Evolutionary conservation across 345 rosid genomes (phyloP), one percentile per base, ranked within the genome.

Genomic region (Citrus sinensis): DNA sequence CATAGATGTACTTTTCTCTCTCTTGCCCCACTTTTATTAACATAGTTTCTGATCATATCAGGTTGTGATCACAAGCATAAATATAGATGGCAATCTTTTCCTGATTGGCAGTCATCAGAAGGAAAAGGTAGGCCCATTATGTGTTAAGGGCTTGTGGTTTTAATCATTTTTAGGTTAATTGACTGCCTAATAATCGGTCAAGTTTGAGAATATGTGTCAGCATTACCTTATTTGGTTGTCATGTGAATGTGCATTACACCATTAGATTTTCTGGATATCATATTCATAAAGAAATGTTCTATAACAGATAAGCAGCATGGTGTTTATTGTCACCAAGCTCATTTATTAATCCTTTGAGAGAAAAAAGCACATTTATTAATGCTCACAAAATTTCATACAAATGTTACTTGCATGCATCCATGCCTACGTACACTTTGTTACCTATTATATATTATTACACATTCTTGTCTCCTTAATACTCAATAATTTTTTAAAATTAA

Each of bases 31-130:
- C 37, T 78, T n/a, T 60, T 78, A 37, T 74, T 56, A 49, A 65
- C 39, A 29, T 62, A 40, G 24, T 42, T 30, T 40, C n/a, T 68
- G 46, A 77, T 83, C 39, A 11, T 85, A 55, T 84, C 92, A 96
- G 99, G 98, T 96, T 82, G 95, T 96, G 81, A 90, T 96, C 75
- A 96, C 99, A 80, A 92, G 99, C 92, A 94, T 96, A 67, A 90
- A 83, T 71, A 84, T 94, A 73, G 86, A 91, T 49, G 98, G 93
- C 61, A 84, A 80, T 87, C 92, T 96, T 83, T 87, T 89, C 58
- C 92, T 96, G 76, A 89, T 96, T 76, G 99, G 99, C 80, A 96
- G 99, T 82, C 89, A 96, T 85, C 90, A 88, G 82, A 96, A 94
- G 88, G 92, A 87, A 74, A 96, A 94, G 92, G 99, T 96, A 27